Evolutionary conservation across 2,329 filamentous ascomycete genomes (phyloP).

Genomic region (Cordyceps fumosorosea): DNA sequence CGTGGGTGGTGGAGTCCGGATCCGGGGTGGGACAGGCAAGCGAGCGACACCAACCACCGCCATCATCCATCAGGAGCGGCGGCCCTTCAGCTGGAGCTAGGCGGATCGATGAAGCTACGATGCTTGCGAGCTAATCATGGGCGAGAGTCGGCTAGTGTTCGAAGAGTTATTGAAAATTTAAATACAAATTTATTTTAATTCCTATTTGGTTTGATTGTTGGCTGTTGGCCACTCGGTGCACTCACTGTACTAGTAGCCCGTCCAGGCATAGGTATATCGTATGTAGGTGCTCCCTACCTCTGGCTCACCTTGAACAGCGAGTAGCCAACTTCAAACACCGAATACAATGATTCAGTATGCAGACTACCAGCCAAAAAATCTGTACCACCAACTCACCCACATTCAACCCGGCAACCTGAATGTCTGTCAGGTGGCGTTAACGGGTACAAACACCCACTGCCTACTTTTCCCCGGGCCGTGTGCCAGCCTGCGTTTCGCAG

Average conservation of each 20-base stretch:
- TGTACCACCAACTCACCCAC: too few species aligned
- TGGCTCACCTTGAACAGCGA: neutral
- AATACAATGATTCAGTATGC: neutral
- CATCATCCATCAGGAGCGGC: slow-evolving; percentile 7
- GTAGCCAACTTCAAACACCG: neutral
- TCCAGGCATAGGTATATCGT: neutral
- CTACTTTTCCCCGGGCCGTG: neutral
- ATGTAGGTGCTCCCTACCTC: too few species aligned
- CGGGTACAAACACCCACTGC: neutral
- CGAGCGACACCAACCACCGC: slow-evolving; percentile 10
- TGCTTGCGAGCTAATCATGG: neutral
- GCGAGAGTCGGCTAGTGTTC: too few species aligned
- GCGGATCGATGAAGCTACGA: slow-evolving; percentile 6
- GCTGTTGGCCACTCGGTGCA: neutral
- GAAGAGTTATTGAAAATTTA: too few species aligned
- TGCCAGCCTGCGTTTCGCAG: slow-evolving; percentile 7
- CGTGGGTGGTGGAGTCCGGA: slow-evolving; percentile 28
- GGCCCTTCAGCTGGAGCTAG: slow-evolving; percentile 2
- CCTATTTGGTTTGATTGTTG: neutral
- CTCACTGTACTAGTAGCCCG: neutral
- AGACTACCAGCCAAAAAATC: neutral
- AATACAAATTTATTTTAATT: neutral
- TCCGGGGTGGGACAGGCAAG: slow-evolving; percentile 21
- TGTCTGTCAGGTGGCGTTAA: neutral
- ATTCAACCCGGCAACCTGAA: neutral